Evolutionary conservation across 2,329 filamentous ascomycete species (phyloP).

Genomic region (Pseudofabraea citricarpa): DNA sequence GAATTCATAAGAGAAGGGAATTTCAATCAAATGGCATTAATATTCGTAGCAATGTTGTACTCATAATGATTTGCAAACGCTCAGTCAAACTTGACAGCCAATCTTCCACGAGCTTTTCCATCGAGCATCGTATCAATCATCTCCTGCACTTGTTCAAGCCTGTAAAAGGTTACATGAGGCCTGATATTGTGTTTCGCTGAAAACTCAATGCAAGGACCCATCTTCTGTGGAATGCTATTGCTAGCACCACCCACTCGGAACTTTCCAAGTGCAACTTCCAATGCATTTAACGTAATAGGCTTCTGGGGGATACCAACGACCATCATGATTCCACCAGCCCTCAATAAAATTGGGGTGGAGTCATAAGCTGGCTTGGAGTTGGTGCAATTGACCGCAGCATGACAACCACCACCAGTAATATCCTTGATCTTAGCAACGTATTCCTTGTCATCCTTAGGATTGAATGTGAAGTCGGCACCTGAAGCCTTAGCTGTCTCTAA

Average conservation of each 20-base stretch:
- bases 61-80: not conserved
- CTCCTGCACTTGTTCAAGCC: constrained; percentile 16
- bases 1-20: too few relatives aligned
- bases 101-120: constrained; percentile 12
- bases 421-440: constrained; percentile 14
- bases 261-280: constrained; percentile 12
- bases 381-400: constrained; percentile 15
- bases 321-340: constrained; percentile 14
- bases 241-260: constrained; percentile 12
- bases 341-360: constrained; percentile 10
- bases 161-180: constrained; percentile 13
- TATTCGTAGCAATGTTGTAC: too few relatives aligned
- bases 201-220: constrained; percentile 15
- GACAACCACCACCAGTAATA: constrained; percentile 13
- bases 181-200: constrained; percentile 13
- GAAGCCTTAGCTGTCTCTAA: constrained; percentile 11
- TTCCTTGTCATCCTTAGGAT: constrained; percentile 11
- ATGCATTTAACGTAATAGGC: constrained; percentile 8
- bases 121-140: constrained; percentile 14
- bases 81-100: constrained; percentile 12
- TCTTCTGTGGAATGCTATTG: constrained; percentile 11
- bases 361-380: constrained; percentile 12
- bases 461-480: constrained; percentile 14
- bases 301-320: constrained; percentile 14
- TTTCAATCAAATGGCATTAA: too few relatives aligned